Evolutionary conservation across 805 yeast genomes (phyloP), one percentile per base, ranked within the genome.

Genomic region (Kockiozyma suomiensis): DNA sequence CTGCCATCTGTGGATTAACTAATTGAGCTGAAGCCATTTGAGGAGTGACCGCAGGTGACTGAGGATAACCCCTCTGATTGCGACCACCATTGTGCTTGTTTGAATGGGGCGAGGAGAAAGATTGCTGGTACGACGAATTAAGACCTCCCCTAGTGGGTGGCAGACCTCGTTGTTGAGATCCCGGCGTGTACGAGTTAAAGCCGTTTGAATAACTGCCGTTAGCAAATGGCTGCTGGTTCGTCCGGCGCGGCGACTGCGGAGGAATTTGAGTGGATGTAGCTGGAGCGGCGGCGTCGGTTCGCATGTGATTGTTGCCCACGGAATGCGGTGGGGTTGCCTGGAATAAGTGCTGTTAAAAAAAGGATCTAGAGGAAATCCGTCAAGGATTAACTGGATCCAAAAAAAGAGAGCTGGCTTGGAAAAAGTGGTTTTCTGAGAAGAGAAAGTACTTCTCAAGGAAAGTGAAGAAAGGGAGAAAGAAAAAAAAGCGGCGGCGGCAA

Each of bases 221-320:
- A 21, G 43, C 13, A 32, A 40, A 46, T 7, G 61, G 54, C 56
- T 48, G 63, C 55, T 41, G 64, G 33, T 23, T 42, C 32, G 58
- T 26, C 37, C 54, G 62, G 33, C 49, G 66, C 50, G 66, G 66
- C 30, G 66, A 62, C 47, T 50, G 64, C 40, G 65, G 59, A 15
- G 64, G 54, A 49, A 59, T 50, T 50, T 50, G 63, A 40, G 56
- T 19, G 30, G 55, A 23, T 26, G 62, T 40, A 23, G 58, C 46
- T 26, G 60, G 62, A 30, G 42, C 61, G 30, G 61, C 54, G 40
- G 65, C 55, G 42, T 51, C 65, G 50, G 54, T 43, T 58, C 65
- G 56, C 66, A 62, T 62, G 66, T 62, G 66, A 58, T 48, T 54
- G 59, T 54, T 53, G 54, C 65, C 59, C 45, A 51, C 50, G 48